phyloP scores from a whole-genome alignment of 495 filamentous ascomycete genomes.

The Halenospora varia region DNA sequence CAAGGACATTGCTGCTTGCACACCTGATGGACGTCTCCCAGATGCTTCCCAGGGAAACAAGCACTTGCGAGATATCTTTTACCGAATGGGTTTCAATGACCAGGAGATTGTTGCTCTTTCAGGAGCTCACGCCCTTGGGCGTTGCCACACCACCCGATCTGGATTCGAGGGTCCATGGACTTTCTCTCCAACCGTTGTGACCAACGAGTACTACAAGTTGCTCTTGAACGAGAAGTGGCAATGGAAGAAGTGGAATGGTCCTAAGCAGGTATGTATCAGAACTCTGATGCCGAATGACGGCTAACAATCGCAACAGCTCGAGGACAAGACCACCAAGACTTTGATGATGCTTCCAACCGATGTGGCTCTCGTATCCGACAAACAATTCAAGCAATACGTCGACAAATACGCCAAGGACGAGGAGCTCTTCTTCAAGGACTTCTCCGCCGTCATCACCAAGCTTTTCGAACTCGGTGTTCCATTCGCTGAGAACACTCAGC shows the following conservation, averaged over 20 bases:
- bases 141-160: slow-evolving; percentile 84
- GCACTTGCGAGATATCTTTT: slow-evolving; percentile 91
- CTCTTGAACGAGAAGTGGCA: slow-evolving; percentile 90
- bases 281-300: neutral
- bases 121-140: slow-evolving; percentile 89
- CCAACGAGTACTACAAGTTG: slow-evolving; percentile 90
- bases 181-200: slow-evolving; percentile 90
- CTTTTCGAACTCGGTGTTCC: slow-evolving; percentile 95
- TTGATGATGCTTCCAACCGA: slow-evolving; percentile 98
- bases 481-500: slow-evolving; percentile 63
- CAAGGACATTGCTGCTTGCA: slow-evolving; percentile 78
- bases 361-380: slow-evolving; percentile 83
- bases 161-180: slow-evolving; percentile 94
- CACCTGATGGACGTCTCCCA: slow-evolving; percentile 93
- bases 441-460: slow-evolving; percentile 70
- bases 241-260: slow-evolving; percentile 91
- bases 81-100: slow-evolving; percentile 97
- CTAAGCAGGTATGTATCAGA: slow-evolving; percentile 42
- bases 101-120: slow-evolving; percentile 89
- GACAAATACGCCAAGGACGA: slow-evolving; percentile 92
- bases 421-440: slow-evolving; percentile 90
- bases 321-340: slow-evolving; percentile 77
- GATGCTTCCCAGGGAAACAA: slow-evolving; percentile 75
- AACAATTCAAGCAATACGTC: slow-evolving; percentile 78
- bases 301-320: slow-evolving; percentile 50